Evolutionary conservation across 2,329 filamentous ascomycete species (phyloP), one percentile per base, ranked within the genome.

Genomic region (Zarea fungicola): DNA sequence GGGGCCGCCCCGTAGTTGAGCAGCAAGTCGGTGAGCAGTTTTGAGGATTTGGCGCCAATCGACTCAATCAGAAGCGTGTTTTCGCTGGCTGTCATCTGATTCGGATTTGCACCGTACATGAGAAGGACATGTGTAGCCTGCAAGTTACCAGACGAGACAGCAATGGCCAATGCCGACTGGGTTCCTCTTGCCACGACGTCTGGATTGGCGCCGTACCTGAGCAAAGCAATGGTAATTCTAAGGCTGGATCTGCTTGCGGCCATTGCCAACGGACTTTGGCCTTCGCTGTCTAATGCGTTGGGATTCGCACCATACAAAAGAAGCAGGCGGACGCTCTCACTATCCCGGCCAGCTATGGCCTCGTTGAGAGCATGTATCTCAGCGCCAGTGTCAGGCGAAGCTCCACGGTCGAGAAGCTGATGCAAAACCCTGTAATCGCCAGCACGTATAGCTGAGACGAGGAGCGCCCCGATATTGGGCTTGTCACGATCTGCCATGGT

Each of bases 161-260:
- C 72, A 42, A 73, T 56, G 16, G 72, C 69, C 26, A 85, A 66
- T 0, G 83, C 76, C 1, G 77, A 75, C 53, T 84, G 62, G 9
- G 77, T 72, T 0, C 71, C 62, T 1, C 78, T 74, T 2, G 71
- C 67, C 1, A 68, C 63, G 39, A 78, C 66, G 58, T 81, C 81
- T 9, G 75, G 74, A 58, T 80, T 78, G 14, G 78, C 79, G 10
- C 81, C 80, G 52, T 86, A 85, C 64, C 84, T 83, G 55, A 84
- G 71, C 5, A 87, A 72, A 43, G 77, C 66, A 25, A 76, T 75
- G 0, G 81, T 79, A 3, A 75, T 80, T 19, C 78, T 76, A 34
- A 78, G 60, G 58, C 78, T 81, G 0, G 70, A 72, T 52, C 71
- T 72, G 55, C 77, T 78, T 3, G 74, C 75, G 0, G 72, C 73